A percentile compares a stretch with the other conserved stretches of the same genome.
Evolutionary conservation across 192 early-diverging fungal genomes (phyloP).

Genomic region (Coemansia sp.): DNA sequence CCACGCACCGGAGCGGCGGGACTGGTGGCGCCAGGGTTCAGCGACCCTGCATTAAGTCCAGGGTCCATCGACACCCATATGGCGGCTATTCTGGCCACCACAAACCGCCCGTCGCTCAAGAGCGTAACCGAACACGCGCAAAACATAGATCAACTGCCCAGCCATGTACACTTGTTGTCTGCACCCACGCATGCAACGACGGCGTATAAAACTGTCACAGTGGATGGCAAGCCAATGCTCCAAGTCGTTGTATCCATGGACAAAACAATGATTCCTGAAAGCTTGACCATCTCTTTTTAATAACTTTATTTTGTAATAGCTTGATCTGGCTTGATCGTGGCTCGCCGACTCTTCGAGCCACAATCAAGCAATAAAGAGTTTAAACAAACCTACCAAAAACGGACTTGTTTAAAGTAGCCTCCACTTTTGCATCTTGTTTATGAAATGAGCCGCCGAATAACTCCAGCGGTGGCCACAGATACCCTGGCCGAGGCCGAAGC

Average conservation of each 20-base stretch:
- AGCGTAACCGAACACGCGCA: slow-evolving; percentile 33
- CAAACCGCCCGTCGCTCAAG: slow-evolving; percentile 34
- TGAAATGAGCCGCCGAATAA: slow-evolving; percentile 21
- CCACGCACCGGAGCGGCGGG: neutral
- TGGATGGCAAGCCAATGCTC: slow-evolving; percentile 34
- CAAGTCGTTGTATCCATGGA: slow-evolving; percentile 43
- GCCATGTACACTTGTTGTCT: slow-evolving; percentile 5
- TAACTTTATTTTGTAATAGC: too few relatives aligned
- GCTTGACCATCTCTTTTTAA: slow-evolving; percentile 18
- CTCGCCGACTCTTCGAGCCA: too few relatives aligned
- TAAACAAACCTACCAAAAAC: too few relatives aligned
- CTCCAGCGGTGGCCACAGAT: slow-evolving; percentile 1
- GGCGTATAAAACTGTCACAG: slow-evolving; percentile 31
- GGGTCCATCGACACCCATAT: neutral
- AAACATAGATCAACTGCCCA: neutral
- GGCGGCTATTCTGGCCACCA: neutral
- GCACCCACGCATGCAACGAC: slow-evolving; percentile 11
- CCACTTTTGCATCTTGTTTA: neutral
- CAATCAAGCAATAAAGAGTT: too few relatives aligned
- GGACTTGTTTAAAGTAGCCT: too few relatives aligned
- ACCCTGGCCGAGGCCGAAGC: slow-evolving; percentile 12
- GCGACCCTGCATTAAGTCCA: slow-evolving; percentile 1
- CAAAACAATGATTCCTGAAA: slow-evolving; percentile 18
- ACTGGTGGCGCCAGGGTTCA: neutral
- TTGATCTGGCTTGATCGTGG: too few relatives aligned